These are phyloP conservation scores for Sugiyamaella xylanicola DNA, from an alignment of 1,139 yeast genomes.

Conservation along the genomic window DNA sequence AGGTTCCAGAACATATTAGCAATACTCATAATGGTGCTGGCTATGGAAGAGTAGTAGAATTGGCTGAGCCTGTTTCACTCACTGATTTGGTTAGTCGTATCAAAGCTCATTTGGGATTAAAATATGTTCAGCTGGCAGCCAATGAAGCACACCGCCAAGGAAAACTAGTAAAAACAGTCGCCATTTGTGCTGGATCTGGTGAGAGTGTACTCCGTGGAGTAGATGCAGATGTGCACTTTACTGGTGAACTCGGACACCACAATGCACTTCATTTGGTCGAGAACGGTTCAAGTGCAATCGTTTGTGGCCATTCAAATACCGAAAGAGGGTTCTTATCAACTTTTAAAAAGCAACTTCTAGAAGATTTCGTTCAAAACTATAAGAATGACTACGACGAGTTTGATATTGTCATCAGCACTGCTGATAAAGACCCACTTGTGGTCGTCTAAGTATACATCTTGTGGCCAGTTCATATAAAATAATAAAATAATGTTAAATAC, in stretches of 20 bases:
- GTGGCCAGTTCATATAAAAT: neutral
- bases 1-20: slow-evolving; percentile 17
- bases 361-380: slow-evolving; percentile 44
- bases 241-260: slow-evolving; percentile 95
- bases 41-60: slow-evolving; percentile 73
- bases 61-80: slow-evolving; percentile 51
- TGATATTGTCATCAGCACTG: slow-evolving; percentile 49
- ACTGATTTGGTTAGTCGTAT: slow-evolving; percentile 52
- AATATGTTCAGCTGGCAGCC: slow-evolving; percentile 66
- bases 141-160: slow-evolving; percentile 42
- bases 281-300: slow-evolving; percentile 69
- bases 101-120: slow-evolving; percentile 56
- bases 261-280: slow-evolving; percentile 76
- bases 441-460: slow-evolving; percentile 35
- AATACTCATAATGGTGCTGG: slow-evolving; percentile 60
- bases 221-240: slow-evolving; percentile 73
- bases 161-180: slow-evolving; percentile 48
- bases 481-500: neutral
- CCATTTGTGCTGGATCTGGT: slow-evolving; percentile 97
- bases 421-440: slow-evolving; percentile 61
- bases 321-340: slow-evolving; percentile 77
- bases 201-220: slow-evolving; percentile 64
- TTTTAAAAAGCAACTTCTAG: slow-evolving; percentile 53
- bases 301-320: slow-evolving; percentile 88
- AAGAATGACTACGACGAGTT: slow-evolving; percentile 37